Evolutionary conservation across 2,329 filamentous ascomycete genomes (phyloP), one percentile per base, ranked within the genome.

Genomic region (Colletotrichum limetticola): DNA sequence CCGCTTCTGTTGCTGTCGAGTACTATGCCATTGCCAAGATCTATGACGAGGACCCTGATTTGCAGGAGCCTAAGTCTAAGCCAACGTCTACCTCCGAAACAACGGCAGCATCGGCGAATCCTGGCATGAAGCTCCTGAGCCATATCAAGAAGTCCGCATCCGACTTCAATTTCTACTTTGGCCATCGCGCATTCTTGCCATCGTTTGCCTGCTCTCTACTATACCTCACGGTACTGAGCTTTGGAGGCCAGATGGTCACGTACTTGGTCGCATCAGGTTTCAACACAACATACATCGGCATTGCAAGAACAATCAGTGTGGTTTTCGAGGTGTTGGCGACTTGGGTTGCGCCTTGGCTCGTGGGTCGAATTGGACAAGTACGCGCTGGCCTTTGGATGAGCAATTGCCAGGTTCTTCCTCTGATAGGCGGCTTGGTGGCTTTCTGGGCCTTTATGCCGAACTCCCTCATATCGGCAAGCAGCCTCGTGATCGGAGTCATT

Each of bases 331-430:
- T 91, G 4, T 82, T 81, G 11, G 89, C 89, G 0, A 91, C 89
- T 0, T 90, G 86, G 83, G 76, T 86, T 0, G 88, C 86, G 0
- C 89, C 89, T 0, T 78, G 80, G 55, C 78, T 90, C 7, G 89
- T 88, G 83, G 76, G 75, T 1, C 79, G 79, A 16, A 84, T 90
- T 22, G 88, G 88, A 0, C 81, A 85, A 0, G 83, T 92, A 4
- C 82, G 92, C 19, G 85, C 87, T 0, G 92, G 91, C 0, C 83
- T 93, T 2, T 94, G 92, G 92, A 89, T 89, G 74, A 77, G 92
- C 30, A 89, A 87, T 66, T 91, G 89, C 86, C 91, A 93, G 76
- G 83, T 91, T 12, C 52, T 84, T 4, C 89, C 86, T 73, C 79
- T 89, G 19, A 82, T 81, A 1, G 83, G 75, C 0, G 86, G 81